Conservation (phyloP, 352 stramenopile genomes). For the Phytophthora capsici region DNA sequence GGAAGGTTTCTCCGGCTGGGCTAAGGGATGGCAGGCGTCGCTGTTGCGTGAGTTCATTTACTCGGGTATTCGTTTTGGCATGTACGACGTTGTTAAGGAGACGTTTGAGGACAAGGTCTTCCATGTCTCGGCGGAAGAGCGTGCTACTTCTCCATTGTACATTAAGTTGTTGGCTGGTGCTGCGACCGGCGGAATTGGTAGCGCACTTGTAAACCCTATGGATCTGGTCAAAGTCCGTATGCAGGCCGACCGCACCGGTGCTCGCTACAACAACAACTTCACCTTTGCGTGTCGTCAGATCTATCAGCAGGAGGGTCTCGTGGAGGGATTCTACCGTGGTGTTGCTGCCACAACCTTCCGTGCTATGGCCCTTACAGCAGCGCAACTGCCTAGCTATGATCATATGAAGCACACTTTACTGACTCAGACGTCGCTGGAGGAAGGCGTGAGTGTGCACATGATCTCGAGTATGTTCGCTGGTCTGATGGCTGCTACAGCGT, state of each 20-base stretch:
- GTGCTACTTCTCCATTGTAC: slow-evolving; percentile 50
- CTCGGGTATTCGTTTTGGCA: slow-evolving; percentile 77
- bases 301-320: slow-evolving; percentile 58
- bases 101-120: slow-evolving; percentile 64
- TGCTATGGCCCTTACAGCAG: slow-evolving; percentile 78
- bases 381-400: slow-evolving; percentile 83
- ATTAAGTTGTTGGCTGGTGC: slow-evolving; percentile 74
- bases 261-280: slow-evolving; percentile 70
- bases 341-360: slow-evolving; percentile 72
- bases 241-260: slow-evolving; percentile 69
- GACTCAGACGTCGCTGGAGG: slow-evolving; percentile 52
- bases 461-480: slow-evolving; percentile 77
- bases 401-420: slow-evolving; percentile 77
- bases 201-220: slow-evolving; percentile 77
- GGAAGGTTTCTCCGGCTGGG: slow-evolving; percentile 61
- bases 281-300: slow-evolving; percentile 68
- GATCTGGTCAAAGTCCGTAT: slow-evolving; percentile 84
- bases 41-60: slow-evolving; percentile 76
- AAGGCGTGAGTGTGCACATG: slow-evolving; percentile 69
- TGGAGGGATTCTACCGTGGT: slow-evolving; percentile 76
- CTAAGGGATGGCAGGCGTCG: slow-evolving; percentile 69
- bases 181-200: slow-evolving; percentile 66
- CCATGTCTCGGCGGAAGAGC: slow-evolving; percentile 40
- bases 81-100: slow-evolving; percentile 83
- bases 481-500: slow-evolving; percentile 71